A percentile compares a stretch with the other conserved stretches of the same genome.
These are phyloP conservation scores for Vitis vinifera DNA, from an alignment of 164 flowering plant genomes.

Conservation along the genomic window DNA sequence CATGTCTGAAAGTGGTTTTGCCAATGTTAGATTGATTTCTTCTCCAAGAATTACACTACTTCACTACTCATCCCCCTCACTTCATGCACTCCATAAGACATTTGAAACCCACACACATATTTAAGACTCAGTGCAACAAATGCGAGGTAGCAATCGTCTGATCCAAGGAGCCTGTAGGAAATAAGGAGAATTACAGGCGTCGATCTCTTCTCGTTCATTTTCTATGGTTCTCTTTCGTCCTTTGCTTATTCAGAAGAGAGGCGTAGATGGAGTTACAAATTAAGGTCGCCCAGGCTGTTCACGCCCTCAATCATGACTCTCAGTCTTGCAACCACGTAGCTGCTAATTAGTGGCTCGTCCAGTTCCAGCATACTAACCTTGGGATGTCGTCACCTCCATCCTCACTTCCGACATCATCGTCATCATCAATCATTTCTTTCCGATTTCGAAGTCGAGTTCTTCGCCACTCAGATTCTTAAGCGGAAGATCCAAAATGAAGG, in stretches of 20 bases:
- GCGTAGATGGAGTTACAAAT: conserved; percentile 54
- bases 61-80: too few species aligned
- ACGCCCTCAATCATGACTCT: conserved; percentile 79
- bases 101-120: too few species aligned
- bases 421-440: conserved; percentile 20
- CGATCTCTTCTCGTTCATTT: not conserved
- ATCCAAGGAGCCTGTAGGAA: not conserved
- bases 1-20: too few species aligned
- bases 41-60: too few species aligned
- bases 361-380: conserved; percentile 81
- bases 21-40: too few species aligned
- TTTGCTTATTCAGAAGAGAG: conserved; percentile 4
- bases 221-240: not conserved
- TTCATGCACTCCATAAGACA: too few species aligned
- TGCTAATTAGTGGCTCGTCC: conserved; percentile 96
- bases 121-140: too few species aligned
- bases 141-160: not conserved
- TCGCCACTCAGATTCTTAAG: conserved; percentile 93
- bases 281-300: conserved; percentile 85
- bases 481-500: conserved; percentile 96
- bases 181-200: not conserved
- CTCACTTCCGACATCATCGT: conserved; percentile 52
- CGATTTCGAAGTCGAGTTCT: conserved; percentile 78
- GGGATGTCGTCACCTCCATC: conserved; percentile 84
- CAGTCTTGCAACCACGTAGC: conserved; percentile 89